phyloP scores from a whole-genome alignment of 192 early-diverging fungal species.

The Allomyces arbusculus region DNA sequence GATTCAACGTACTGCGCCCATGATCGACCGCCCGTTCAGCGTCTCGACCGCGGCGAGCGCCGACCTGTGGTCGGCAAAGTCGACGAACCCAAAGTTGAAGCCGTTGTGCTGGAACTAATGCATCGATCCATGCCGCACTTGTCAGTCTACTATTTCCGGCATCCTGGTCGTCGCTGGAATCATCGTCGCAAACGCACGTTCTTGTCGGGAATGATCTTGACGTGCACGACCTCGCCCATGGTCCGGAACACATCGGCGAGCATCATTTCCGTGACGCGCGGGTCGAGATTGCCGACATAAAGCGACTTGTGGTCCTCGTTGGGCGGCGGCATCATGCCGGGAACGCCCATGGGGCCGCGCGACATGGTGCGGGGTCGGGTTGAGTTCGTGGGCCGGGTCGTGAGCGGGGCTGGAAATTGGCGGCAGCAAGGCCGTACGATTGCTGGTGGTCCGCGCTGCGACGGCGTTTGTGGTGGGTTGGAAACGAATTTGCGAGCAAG shows the following conservation, averaged over 20 bases:
- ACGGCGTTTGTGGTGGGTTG: too few relatives aligned
- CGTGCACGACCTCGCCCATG: constrained; percentile 33
- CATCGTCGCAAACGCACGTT: constrained; percentile 21
- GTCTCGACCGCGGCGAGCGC: constrained; percentile 49
- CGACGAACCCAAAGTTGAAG: constrained; percentile 79
- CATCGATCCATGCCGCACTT: constrained; percentile 1
- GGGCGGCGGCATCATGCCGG: too few relatives aligned
- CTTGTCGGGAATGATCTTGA: constrained; percentile 67
- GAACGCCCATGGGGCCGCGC: too few relatives aligned
- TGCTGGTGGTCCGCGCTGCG: too few relatives aligned
- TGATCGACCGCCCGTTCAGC: constrained; percentile 50
- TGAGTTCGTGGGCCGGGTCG: too few relatives aligned
- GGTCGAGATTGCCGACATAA: constrained; percentile 77
- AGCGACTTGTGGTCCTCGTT: constrained; percentile 15
- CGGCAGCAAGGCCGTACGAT: too few relatives aligned
- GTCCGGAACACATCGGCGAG: constrained; percentile 57
- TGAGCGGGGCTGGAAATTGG: too few relatives aligned
- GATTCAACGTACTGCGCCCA: constrained; percentile 26
- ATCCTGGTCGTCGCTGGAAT: neutral
- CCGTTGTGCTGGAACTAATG: constrained; percentile 40
- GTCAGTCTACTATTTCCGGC: constrained; percentile 1
- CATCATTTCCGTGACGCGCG: constrained; percentile 45
- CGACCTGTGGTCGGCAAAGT: constrained; percentile 44
- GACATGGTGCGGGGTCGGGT: too few relatives aligned
- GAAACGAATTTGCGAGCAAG: too few relatives aligned